These are phyloP conservation scores for Trypanosoma mega DNA, from an alignment of 208 protist species.

Conservation along the genomic window DNA sequence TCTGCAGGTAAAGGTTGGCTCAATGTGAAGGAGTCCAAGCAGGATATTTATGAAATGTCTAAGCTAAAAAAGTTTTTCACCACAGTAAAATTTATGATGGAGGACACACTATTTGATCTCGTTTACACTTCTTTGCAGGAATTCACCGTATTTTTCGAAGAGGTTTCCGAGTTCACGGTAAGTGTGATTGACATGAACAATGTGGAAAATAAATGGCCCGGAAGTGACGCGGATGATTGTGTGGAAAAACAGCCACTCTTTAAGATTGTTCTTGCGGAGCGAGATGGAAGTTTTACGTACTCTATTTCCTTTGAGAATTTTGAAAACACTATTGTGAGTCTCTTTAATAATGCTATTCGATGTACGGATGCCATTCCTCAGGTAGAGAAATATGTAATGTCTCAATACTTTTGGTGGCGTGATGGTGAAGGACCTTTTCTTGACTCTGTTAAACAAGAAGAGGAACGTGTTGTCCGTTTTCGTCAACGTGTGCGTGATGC, in stretches of 20 bases:
- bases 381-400: slow-evolving; percentile 93
- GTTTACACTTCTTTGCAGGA: slow-evolving; percentile 86
- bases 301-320: slow-evolving; percentile 85
- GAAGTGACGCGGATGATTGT: slow-evolving; percentile 90
- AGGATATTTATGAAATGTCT: slow-evolving; percentile 96
- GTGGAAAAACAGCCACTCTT: slow-evolving; percentile 94
- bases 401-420: slow-evolving; percentile 92
- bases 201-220: slow-evolving; percentile 89
- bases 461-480: slow-evolving; percentile 78
- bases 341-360: slow-evolving; percentile 88
- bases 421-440: slow-evolving; percentile 91
- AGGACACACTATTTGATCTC: slow-evolving; percentile 93
- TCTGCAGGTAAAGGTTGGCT: slow-evolving; percentile 98
- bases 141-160: slow-evolving; percentile 91
- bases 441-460: slow-evolving; percentile 82
- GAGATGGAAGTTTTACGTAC: slow-evolving; percentile 83
- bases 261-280: slow-evolving; percentile 87
- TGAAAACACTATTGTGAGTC: slow-evolving; percentile 78
- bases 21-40: slow-evolving; percentile 93
- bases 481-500: slow-evolving; percentile 65
- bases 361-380: slow-evolving; percentile 91
- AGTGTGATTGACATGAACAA: slow-evolving; percentile 87
- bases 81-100: slow-evolving; percentile 98
- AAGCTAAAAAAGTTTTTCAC: slow-evolving; percentile 98
- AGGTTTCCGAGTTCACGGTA: slow-evolving; percentile 89